Base-by-base conservation (phyloP, 192 early-diverging fungal species). In the Gryganskiella cystojenkinii region DNA sequence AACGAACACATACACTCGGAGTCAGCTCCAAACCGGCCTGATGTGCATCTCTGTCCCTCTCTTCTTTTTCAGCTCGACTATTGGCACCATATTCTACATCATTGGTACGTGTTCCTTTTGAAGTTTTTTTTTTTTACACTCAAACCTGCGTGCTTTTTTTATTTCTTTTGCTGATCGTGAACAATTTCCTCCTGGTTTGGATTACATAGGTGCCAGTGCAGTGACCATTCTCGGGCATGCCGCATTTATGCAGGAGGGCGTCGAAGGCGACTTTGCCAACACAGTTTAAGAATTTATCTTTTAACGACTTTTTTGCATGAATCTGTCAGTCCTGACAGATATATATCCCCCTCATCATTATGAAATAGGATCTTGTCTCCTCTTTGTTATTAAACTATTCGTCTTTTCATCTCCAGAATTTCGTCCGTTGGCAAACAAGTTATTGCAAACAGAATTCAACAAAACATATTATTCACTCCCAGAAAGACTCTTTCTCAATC, bases 41-140 rank as follows among this genome's bases (percentile, higher is more conserved):
- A 64, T 68, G 19, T 69, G 68, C 25, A 54, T 79, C 47, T 81
- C 85, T 19, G 75, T 90, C 44, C 56, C 83, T 22, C 75, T 90
- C 22, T 81, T 90, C 49, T 81, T 82, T 40, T 85, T 89, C 62
- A 87, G 86, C 52, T 83, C 81, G 1, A 82, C 86, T 11, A 80
- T 84, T 8, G 83, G 84, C 27, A 85, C 83, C 14, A 73, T 90
- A 24, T 90, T 90, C 46, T 90, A 85, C 80, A 83, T 90, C 50
- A 69, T 88, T 76, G 85, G 85, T 85, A 82, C 71, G 80, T 63
- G 19, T 27, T 4, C 1, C 43, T 25, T 3, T 24, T 64, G 47
- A 54, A 8, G 40, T 13, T 10, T 15, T 42, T 11, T 19, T 20
- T 25, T 8, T 22, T 33, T 33, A 24, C 8, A 42, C 56, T 27